A percentile compares a stretch with the other conserved stretches of the same genome.
These are phyloP conservation scores for Bruguiera hainesii DNA, from an alignment of 441 rosid species.

Conservation along the genomic window DNA sequence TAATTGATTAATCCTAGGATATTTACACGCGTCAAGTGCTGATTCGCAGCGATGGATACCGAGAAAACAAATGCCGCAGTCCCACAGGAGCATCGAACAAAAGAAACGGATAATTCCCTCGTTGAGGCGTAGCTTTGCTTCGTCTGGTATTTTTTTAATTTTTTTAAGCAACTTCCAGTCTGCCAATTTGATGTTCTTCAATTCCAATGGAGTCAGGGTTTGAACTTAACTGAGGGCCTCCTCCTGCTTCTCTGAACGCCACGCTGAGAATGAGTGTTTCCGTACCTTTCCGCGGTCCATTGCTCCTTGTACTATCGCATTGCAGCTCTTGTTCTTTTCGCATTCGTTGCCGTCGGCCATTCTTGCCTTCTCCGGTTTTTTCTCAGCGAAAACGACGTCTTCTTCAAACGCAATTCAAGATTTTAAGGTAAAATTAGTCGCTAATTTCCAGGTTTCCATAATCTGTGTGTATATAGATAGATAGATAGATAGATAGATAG, in stretches of 20 bases:
- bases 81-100: conserved; percentile 5
- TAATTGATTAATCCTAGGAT: no score
- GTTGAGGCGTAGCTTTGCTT: not conserved
- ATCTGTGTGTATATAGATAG: not conserved
- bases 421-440: conserved; percentile 39
- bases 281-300: conserved; percentile 40
- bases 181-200: not conserved
- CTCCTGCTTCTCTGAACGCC: not conserved
- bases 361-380: conserved; percentile 36
- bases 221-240: conserved; percentile 13
- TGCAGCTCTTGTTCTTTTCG: conserved; percentile 46
- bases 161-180: not conserved
- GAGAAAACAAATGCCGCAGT: conserved; percentile 11
- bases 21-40: conserved; percentile 9
- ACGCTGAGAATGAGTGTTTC: conserved; percentile 48
- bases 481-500: no score
- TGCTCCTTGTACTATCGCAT: conserved; percentile 17
- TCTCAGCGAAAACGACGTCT: conserved; percentile 23
- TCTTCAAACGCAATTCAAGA: conserved; percentile 25
- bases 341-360: conserved; percentile 52
- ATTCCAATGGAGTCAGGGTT: conserved; percentile 32
- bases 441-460: not conserved
- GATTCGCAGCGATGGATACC: conserved; percentile 7
- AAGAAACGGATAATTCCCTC: conserved; percentile 24
- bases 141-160: not conserved